Base-by-base conservation (phyloP, 805 yeast genomes). In the Ogataea nakhonphanomensis region DNA sequence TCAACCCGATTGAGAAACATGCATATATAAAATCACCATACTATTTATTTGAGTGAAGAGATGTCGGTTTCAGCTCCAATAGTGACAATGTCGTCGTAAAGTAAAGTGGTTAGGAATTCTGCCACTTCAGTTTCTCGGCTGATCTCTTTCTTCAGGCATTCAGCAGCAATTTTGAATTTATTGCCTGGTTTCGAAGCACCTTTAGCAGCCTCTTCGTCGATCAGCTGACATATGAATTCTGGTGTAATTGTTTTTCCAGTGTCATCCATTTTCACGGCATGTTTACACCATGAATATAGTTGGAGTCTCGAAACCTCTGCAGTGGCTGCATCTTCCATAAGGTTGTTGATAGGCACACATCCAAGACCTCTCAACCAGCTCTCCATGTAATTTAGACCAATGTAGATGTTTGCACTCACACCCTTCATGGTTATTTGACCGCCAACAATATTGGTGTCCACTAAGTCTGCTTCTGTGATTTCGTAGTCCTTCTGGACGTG, bases 261-360 rank as follows among this genome's bases (percentile, higher is more conserved):
- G 54, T 81, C 86, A 40, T 77, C 71, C 45, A 76, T 58, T 41
- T 59, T 65, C 32, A 78, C 83, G 32, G 78, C 76, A 59, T 84
- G 90, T 44, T 79, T 81, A 37, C 80, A 84, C 95, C 95, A 84
- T 59, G 86, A 88, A 73, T 81, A 81, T 51, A 84, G 70, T 65
- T 84, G 91, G 46, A 88, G 74, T 67, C 93, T 76, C 26, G 90
- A 81, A 28, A 84, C 95, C 65, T 84, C 95, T 29, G 93, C 91
- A 36, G 95, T 84, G 25, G 93, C 93, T 22, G 95, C 95, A 63
- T 84, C 95, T 65, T 84, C 95, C 95, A 84, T 84, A 63, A 84
- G 70, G 61, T 79, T 77, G 69, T 84, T 84, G 62, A 84, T 84
- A 50, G 95, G 91, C 45, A 83, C 90, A 72, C 93, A 84, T 11